Base-by-base conservation (phyloP, 2,329 filamentous ascomycete species). In the Sporothrix dimorphospora region DNA sequence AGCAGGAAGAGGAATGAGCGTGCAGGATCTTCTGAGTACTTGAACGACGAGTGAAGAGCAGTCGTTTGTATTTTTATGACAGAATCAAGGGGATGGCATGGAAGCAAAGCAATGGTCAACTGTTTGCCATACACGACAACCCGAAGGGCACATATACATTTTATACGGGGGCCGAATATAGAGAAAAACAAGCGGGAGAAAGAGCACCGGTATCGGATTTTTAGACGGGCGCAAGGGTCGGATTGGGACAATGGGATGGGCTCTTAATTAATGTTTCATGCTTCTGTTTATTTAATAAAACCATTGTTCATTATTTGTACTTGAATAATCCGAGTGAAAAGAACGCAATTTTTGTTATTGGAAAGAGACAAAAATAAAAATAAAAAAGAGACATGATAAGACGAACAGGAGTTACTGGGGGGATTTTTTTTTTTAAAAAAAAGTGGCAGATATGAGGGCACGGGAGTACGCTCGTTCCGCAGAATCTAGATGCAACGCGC, bases 1-100 rank as follows among this genome's bases (percentile, higher is more conserved):
- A 3, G 47, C 66, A 4, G 83, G 81, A 11, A 80, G 86, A 68
- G 85, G 85, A 0, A 81, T 89, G 79, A 88, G 87, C 55, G 86
- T 89, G 16, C 82, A 82, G 65, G 87, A 89, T 77, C 77, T 89
- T 70, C 78, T 89, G 21, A 88, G 84, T 74, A 84, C 85, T 21
- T 87, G 78, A 86, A 67, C 67, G 30, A 30, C 7, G 14, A 34
- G 16, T 27, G 11, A 19, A 19, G 12, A 9, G 21, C 4, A 1
- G 14, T 4, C 49, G 19, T 2, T 30, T 45, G 49, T 55, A 42
- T 57, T 57, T 42, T 53, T 55, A 53, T 21, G 27, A 68, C 9
- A 38, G 24, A 16, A n/a, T 27, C n/a, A 30, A 68, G 5, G 24
- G n/a, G 2, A 30, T 11, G 65, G 34, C 1, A 57, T 14, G 65